phyloP scores from a whole-genome alignment of 192 early-diverging fungal species.

The Pecoramyces ruminantium region DNA sequence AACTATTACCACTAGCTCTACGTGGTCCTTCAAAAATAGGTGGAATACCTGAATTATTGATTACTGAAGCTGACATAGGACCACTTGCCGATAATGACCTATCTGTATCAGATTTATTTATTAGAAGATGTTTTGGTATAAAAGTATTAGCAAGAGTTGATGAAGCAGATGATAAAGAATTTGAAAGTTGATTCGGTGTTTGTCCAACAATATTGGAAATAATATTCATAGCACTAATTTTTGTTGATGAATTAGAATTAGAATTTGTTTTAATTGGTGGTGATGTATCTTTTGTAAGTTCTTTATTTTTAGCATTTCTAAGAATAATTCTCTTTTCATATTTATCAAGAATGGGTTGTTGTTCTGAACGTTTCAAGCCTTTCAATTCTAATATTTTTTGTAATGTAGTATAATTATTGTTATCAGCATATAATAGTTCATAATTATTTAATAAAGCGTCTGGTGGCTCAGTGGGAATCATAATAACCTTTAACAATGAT shows the following conservation, averaged over 20 bases:
- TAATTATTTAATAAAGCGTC: slow-evolving; percentile 79
- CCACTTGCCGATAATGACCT: background rate
- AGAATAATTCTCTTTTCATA: background rate
- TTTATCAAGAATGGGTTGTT: background rate
- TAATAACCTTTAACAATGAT: slow-evolving; percentile 71
- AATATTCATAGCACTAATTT: background rate
- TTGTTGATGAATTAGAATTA: background rate
- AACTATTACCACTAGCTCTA: background rate
- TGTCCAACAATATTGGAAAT: background rate
- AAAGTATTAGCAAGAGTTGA: background rate
- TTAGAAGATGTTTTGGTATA: background rate
- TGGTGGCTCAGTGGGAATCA: slow-evolving; percentile 66
- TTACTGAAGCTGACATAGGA: background rate
- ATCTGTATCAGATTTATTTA: background rate
- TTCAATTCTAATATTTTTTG: slow-evolving; percentile 75
- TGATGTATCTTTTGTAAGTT: background rate
- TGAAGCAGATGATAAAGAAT: background rate
- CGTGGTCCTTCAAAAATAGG: background rate
- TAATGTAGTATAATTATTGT: slow-evolving; percentile 46
- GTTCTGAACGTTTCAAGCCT: background rate
- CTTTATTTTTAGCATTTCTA: background rate
- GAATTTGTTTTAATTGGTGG: background rate
- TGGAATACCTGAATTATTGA: background rate
- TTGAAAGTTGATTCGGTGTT: background rate
- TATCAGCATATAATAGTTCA: slow-evolving; percentile 56